phyloP scores from a whole-genome alignment of 108 stramenopile genomes.

The Skeletonema marinoi region DNA sequence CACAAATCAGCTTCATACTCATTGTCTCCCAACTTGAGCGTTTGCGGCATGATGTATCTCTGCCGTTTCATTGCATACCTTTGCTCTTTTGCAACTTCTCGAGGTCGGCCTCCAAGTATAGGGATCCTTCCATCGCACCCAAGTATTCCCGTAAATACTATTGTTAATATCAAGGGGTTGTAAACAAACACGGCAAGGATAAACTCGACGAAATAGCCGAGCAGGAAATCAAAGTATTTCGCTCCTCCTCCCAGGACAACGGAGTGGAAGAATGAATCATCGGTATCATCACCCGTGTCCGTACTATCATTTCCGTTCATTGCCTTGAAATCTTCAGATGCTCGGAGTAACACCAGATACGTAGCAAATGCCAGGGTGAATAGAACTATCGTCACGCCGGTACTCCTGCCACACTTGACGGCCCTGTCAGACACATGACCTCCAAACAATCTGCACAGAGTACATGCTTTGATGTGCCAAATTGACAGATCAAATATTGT shows the following conservation, averaged over 20 bases:
- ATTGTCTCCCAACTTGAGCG: constrained; percentile 38
- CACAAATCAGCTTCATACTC: constrained; percentile 44
- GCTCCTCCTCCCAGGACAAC: constrained; percentile 28
- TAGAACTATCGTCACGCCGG: constrained; percentile 44
- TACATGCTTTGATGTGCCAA: constrained; percentile 83
- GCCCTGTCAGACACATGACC: constrained; percentile 30
- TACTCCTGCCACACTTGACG: constrained; percentile 26
- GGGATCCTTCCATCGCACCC: constrained; percentile 58
- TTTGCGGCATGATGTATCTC: constrained; percentile 36
- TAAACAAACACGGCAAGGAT: constrained; percentile 65
- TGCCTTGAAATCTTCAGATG: constrained; percentile 21
- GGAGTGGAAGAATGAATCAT: constrained; percentile 33
- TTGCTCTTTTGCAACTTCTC: constrained; percentile 50
- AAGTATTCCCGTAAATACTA: constrained; percentile 68
- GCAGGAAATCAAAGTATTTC: constrained; percentile 57
- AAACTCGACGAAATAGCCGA: constrained; percentile 68
- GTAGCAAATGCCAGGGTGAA: constrained; percentile 48
- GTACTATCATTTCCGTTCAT: not conserved
- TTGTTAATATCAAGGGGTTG: constrained; percentile 60
- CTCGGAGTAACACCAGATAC: constrained; percentile 57
- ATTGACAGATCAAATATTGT: constrained; percentile 62
- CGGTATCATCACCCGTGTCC: not conserved
- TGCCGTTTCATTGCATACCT: constrained; percentile 39
- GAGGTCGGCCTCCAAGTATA: constrained; percentile 63
- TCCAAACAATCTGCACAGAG: constrained; percentile 57